A percentile compares a stretch with the other conserved stretches of the same genome.
Conservation (phyloP, 495 filamentous ascomycete genomes). For the Neurospora discreta region DNA sequence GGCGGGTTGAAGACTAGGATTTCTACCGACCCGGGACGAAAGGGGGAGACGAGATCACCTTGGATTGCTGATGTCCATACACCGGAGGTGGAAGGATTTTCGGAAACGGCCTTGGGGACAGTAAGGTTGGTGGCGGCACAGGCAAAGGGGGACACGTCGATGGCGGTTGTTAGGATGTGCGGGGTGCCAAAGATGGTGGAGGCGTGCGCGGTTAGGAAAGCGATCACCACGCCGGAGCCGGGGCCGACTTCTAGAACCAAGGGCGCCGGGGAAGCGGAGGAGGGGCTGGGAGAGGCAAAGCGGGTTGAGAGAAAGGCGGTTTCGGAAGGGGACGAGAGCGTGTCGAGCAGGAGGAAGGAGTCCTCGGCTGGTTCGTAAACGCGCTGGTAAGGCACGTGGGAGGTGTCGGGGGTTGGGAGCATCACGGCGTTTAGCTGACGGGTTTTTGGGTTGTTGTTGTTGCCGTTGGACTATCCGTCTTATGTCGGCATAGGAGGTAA, state of each 20-base stretch:
- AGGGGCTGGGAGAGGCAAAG: slow-evolving; percentile 33
- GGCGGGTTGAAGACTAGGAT: slow-evolving; percentile 93
- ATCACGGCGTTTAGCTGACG: slow-evolving; percentile 30
- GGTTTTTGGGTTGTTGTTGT: neutral
- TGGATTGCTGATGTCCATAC: slow-evolving; percentile 50
- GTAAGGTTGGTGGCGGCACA: slow-evolving; percentile 59
- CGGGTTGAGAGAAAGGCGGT: slow-evolving; percentile 55
- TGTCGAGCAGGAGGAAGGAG: slow-evolving; percentile 89
- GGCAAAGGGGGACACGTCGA: slow-evolving; percentile 75
- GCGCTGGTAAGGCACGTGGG: slow-evolving; percentile 72
- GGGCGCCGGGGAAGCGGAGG: neutral
- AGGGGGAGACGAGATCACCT: slow-evolving; percentile 50
- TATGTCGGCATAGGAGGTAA: neutral
- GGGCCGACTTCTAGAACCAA: slow-evolving; percentile 71
- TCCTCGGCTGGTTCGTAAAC: slow-evolving; percentile 95
- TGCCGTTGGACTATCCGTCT: neutral
- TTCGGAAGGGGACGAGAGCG: slow-evolving; percentile 63
- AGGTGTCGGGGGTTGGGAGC: slow-evolving; percentile 87
- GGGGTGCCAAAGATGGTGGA: slow-evolving; percentile 56
- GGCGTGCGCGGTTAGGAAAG: slow-evolving; percentile 72
- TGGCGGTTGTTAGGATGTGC: slow-evolving; percentile 59
- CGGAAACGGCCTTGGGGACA: slow-evolving; percentile 35
- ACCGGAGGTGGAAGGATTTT: slow-evolving; percentile 20
- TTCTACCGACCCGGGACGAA: slow-evolving; percentile 53
- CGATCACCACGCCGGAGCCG: slow-evolving; percentile 84